Evolutionary conservation across 108 stramenopile genomes (phyloP), one percentile per base, ranked within the genome.

Genomic region (Bacterosira constricta): DNA sequence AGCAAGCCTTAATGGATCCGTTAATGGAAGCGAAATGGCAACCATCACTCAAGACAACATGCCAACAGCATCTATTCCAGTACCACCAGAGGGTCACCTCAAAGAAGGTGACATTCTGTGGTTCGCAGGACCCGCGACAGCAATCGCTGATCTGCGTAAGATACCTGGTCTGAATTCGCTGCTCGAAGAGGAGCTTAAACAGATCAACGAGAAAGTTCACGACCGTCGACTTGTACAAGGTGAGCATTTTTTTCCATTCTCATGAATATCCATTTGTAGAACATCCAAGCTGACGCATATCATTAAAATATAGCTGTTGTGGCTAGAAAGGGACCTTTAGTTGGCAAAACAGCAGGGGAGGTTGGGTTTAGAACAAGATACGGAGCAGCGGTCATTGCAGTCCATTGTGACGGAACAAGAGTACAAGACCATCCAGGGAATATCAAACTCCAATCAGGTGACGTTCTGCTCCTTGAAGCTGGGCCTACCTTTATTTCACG

Each of bases 301-400:
- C 54, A 30, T n/a, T 29, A 10, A 25, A 7, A 26, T 5, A 46
- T 4, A 67, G 93, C 90, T 21, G 93, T 95, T 18, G 56, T 95
- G 66, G 88, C 93, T 23, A 80, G 81, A 34, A 68, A 83, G 54
- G 87, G 88, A 0, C 89, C 89, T 12, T 67, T 95, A 38, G 89
- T 89, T 25, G 90, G 90, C 10, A 87, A 89, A 59, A 90, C 90
- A 15, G 86, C 89, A 11, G 85, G 80, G 37, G 87, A 91, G 44
- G 61, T 86, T 17, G 81, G 75, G 13, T 95, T 95, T 67, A 78
- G 90, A 45, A 89, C 86, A n/a, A 75, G 72, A 39, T 94, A 87
- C 56, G 93, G 90, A 65, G 90, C 90, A 18, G 93, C 90, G 32
- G 93, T 95, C 10, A 95, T 95, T 69, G 86, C 93, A 15, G 88